Percentiles rank a stretch among this genome's conserved stretches.
Conservation (phyloP, 176 grass and related monocot species). For the Eleusine coracana region DNA sequence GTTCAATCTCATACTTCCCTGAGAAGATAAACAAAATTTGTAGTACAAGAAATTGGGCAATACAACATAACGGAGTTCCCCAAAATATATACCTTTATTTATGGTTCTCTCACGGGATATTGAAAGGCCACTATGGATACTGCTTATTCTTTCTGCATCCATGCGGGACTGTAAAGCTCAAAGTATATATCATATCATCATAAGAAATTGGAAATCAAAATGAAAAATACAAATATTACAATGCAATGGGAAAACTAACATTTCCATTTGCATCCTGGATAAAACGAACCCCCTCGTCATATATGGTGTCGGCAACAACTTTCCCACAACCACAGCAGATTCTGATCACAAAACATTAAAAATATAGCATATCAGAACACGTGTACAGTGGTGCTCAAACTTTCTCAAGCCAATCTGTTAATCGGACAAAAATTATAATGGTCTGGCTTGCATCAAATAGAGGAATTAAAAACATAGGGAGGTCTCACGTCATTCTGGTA, state of each 20-base stretch:
- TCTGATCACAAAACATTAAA: conserved; percentile 46
- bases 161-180: conserved; percentile 45
- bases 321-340: conserved; percentile 61
- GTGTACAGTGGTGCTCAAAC: not conserved
- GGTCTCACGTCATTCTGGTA: conserved; percentile 47
- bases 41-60: not conserved
- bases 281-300: conserved; percentile 43
- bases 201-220: not conserved
- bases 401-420: not conserved
- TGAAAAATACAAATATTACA: conserved; percentile 1
- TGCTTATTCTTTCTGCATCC: conserved; percentile 36
- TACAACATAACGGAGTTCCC: not conserved
- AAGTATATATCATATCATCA: conserved; percentile 6
- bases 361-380: not conserved
- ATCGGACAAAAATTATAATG: not conserved
- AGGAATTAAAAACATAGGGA: not conserved
- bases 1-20: conserved; percentile 74
- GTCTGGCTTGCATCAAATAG: conserved; percentile 8
- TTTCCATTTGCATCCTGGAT: conserved; percentile 42
- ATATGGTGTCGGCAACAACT: conserved; percentile 68
- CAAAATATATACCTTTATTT: conserved; percentile 48
- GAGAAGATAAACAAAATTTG: conserved; percentile 31
- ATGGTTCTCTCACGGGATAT: conserved; percentile 79
- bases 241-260: conserved; percentile 35
- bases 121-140: conserved; percentile 57